These are phyloP conservation scores for Castanopsis chinensis DNA, from an alignment of 306 rosid genomes.

Conservation along the genomic window DNA sequence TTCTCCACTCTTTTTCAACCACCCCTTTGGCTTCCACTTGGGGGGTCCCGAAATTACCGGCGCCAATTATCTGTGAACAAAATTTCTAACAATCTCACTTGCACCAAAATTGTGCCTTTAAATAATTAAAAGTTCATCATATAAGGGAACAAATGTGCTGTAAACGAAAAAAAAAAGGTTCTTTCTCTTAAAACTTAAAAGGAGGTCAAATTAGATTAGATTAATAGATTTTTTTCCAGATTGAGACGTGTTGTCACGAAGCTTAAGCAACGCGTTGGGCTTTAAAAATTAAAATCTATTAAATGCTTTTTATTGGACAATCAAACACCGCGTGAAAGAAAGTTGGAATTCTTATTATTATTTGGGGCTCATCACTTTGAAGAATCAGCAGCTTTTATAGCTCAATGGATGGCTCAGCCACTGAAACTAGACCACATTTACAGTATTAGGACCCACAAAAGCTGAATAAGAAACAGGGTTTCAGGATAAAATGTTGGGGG, in stretches of 20 bases:
- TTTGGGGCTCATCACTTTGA: too few species aligned
- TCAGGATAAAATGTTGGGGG: too few species aligned
- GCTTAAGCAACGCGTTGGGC: slow-evolving; percentile 18
- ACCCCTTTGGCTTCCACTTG: slow-evolving; percentile 35
- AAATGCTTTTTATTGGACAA: background rate
- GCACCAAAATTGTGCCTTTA: background rate
- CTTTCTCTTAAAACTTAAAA: too few species aligned
- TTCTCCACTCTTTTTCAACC: background rate
- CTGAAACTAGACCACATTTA: too few species aligned
- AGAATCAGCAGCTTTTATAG: background rate
- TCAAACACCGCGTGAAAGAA: slow-evolving; percentile 11
- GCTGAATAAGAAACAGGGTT: too few species aligned
- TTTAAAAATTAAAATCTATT: background rate
- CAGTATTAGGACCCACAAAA: too few species aligned
- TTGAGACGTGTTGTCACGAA: background rate
- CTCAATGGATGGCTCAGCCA: too few species aligned
- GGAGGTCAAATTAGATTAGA: too few species aligned
- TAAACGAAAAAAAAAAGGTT: too few species aligned
- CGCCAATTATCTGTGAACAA: slow-evolving; percentile 27
- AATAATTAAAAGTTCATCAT: too few species aligned
- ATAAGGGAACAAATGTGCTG: too few species aligned
- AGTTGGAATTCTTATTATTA: background rate
- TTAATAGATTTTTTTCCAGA: too few species aligned
- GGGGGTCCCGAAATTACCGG: slow-evolving; percentile 53
- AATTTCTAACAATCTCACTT: background rate